phyloP scores from a whole-genome alignment of 495 filamentous ascomycete species.

The Penicillium chermesinum region DNA sequence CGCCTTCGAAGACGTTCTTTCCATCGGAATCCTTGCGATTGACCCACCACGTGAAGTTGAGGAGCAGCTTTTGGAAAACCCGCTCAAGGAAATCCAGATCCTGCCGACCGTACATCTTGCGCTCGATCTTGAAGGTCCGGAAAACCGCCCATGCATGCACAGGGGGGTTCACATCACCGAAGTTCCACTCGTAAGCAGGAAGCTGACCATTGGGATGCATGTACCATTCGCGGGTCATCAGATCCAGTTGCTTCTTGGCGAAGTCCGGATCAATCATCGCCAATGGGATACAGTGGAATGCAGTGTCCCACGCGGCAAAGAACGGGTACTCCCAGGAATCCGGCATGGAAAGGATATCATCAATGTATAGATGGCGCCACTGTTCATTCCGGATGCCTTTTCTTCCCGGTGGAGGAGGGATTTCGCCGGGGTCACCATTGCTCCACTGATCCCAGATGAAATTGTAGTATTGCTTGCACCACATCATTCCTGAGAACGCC shows the following conservation, averaged over 20 bases:
- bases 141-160: slow-evolving; percentile 96
- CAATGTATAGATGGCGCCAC: slow-evolving; percentile 90
- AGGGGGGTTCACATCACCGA: slow-evolving; percentile 92
- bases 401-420: slow-evolving; percentile 74
- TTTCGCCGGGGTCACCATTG: slow-evolving; percentile 68
- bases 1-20: slow-evolving; percentile 95
- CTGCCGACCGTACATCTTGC: slow-evolving; percentile 91
- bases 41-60: slow-evolving; percentile 99
- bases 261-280: slow-evolving; percentile 98
- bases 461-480: slow-evolving; percentile 94
- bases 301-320: slow-evolving; percentile 96
- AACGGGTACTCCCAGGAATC: slow-evolving; percentile 99
- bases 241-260: slow-evolving; percentile 93
- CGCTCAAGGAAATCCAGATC: slow-evolving; percentile 93
- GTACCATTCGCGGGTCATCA: slow-evolving; percentile 97
- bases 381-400: slow-evolving; percentile 79
- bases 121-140: slow-evolving; percentile 93
- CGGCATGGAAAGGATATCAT: slow-evolving; percentile 94
- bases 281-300: slow-evolving; percentile 91
- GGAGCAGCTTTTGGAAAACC: slow-evolving; percentile 90
- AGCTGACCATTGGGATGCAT: slow-evolving; percentile 98
- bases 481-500: slow-evolving; percentile 93
- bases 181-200: slow-evolving; percentile 94
- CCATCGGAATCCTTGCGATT: slow-evolving; percentile 91
- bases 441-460: slow-evolving; percentile 98